phyloP scores from a whole-genome alignment of 805 yeast species.

The Myxozyma geophila region DNA sequence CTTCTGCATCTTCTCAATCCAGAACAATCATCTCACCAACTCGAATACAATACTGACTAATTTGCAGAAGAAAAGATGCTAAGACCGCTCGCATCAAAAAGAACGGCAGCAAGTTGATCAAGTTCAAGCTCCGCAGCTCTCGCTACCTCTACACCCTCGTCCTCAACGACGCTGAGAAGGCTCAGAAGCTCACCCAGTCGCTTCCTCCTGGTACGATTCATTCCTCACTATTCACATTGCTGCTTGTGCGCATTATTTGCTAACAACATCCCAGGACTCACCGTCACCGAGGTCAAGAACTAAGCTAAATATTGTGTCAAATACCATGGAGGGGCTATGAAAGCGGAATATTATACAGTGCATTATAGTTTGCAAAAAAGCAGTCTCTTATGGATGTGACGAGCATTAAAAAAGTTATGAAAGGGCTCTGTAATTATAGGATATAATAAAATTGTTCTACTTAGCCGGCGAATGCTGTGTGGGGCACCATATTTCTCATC shows the following conservation, averaged over 20 bases:
- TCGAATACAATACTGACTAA: not conserved
- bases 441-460: not conserved
- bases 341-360: constrained; percentile 1
- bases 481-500: too few relatives aligned
- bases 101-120: constrained; percentile 91
- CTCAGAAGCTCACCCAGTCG: constrained; percentile 96
- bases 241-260: not conserved
- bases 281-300: constrained; percentile 31
- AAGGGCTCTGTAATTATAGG: constrained; percentile 19
- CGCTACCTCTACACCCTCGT: constrained; percentile 93
- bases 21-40: too few relatives aligned
- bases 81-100: constrained; percentile 91
- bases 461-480: too few relatives aligned
- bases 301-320: constrained; percentile 8
- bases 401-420: constrained; percentile 11
- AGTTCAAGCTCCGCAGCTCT: constrained; percentile 98
- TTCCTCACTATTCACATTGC: not conserved
- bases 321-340: not conserved
- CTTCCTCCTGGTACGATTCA: constrained; percentile 74
- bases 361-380: constrained; percentile 2
- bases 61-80: constrained; percentile 74
- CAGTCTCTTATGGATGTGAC: constrained; percentile 1
- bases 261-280: constrained; percentile 24
- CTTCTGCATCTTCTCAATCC: not conserved
- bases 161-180: constrained; percentile 94